phyloP scores from a whole-genome alignment of 2,329 filamentous ascomycete species.

The Cladosporium sp. region DNA sequence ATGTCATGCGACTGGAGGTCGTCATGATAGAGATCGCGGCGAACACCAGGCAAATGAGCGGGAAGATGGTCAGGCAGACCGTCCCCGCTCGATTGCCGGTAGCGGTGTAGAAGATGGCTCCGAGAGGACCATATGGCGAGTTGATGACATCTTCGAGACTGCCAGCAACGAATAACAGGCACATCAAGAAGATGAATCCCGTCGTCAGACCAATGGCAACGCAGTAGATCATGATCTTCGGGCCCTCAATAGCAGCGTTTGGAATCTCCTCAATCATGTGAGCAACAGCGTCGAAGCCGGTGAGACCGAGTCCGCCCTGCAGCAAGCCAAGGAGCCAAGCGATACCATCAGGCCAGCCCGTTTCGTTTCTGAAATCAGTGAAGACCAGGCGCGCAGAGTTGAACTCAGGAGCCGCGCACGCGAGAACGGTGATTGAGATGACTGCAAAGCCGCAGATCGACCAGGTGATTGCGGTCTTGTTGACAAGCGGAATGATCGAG shows the following conservation, averaged over 20 bases:
- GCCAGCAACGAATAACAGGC: slow-evolving; percentile 33
- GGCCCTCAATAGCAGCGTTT: slow-evolving; percentile 29
- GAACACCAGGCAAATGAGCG: slow-evolving; percentile 30
- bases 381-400: slow-evolving; percentile 61
- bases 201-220: slow-evolving; percentile 31
- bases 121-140: slow-evolving; percentile 28
- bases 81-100: slow-evolving; percentile 30
- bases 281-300: slow-evolving; percentile 48
- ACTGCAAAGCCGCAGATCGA: slow-evolving; percentile 61
- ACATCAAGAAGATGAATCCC: slow-evolving; percentile 32
- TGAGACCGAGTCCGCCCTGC: slow-evolving; percentile 30
- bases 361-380: slow-evolving; percentile 56
- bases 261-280: slow-evolving; percentile 43
- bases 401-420: slow-evolving; percentile 60
- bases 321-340: slow-evolving; percentile 40
- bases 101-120: slow-evolving; percentile 30
- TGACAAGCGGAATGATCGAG: slow-evolving; percentile 56
- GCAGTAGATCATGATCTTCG: slow-evolving; percentile 29
- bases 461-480: slow-evolving; percentile 65
- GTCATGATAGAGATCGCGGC: slow-evolving; percentile 32
- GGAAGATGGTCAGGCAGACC: slow-evolving; percentile 32
- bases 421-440: slow-evolving; percentile 63
- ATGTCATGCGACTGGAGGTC: slow-evolving; percentile 33
- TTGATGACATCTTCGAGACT: slow-evolving; percentile 26
- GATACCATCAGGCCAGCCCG: slow-evolving; percentile 34